Evolutionary conservation across 2,329 filamentous ascomycete species (phyloP).

Genomic region (Colletotrichum camelliae): DNA sequence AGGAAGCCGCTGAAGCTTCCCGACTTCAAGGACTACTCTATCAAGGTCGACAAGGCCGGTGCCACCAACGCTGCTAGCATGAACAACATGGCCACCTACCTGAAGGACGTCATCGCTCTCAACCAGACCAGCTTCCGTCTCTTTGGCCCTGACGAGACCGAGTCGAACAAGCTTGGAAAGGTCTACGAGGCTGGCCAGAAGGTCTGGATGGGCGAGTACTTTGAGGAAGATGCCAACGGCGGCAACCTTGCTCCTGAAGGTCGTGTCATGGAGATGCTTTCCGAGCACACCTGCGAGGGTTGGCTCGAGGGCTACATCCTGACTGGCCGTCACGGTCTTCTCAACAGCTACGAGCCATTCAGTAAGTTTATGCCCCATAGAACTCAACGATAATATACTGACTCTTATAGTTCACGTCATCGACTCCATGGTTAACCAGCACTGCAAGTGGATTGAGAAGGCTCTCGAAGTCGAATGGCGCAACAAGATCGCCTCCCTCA

Average conservation of each 20-base stretch:
- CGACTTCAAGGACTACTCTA: conserved; percentile 71
- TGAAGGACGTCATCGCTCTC: conserved; percentile 69
- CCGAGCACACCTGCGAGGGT: conserved; percentile 79
- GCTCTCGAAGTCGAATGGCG: conserved; percentile 82
- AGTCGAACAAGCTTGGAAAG: conserved; percentile 77
- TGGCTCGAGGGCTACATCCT: conserved; percentile 83
- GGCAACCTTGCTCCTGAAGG: conserved; percentile 74
- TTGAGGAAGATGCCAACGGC: conserved; percentile 76
- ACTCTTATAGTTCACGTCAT: conserved; percentile 68
- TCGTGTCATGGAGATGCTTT: conserved; percentile 85
- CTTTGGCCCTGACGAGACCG: conserved; percentile 81
- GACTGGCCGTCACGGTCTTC: conserved; percentile 75
- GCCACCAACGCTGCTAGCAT: conserved; percentile 66
- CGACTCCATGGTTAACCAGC: conserved; percentile 82
- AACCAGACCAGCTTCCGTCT: conserved; percentile 76
- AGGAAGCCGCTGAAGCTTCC: conserved; percentile 72
- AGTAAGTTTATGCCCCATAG: conserved; percentile 31
- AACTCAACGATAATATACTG: not conserved
- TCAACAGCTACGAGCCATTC: conserved; percentile 85
- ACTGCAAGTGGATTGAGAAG: conserved; percentile 87
- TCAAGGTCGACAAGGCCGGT: conserved; percentile 67
- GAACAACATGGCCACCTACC: conserved; percentile 70
- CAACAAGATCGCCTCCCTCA: conserved; percentile 74
- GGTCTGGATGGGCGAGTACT: conserved; percentile 80
- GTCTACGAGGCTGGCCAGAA: conserved; percentile 80